phyloP scores from a whole-genome alignment of 2,329 filamentous ascomycete species.

The Fusarium mangiferae region DNA sequence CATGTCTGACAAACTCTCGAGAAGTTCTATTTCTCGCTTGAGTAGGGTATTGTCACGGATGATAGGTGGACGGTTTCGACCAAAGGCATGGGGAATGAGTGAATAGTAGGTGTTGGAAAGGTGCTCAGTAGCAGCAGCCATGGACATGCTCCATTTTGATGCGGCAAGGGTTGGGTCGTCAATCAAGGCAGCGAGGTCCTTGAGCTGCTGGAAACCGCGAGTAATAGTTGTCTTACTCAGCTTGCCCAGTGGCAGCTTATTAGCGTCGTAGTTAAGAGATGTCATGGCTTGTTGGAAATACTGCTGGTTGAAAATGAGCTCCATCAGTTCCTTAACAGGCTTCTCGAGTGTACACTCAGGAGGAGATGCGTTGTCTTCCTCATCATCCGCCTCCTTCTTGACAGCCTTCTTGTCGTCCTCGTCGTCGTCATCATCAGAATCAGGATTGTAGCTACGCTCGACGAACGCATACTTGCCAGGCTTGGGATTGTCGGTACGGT shows the following conservation, averaged over 20 bases:
- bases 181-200: conserved; percentile 77
- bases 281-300: conserved; percentile 76
- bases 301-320: conserved; percentile 83
- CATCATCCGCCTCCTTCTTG: conserved; percentile 52
- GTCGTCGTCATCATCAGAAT: conserved; percentile 67
- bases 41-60: conserved; percentile 67
- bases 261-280: conserved; percentile 75
- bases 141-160: conserved; percentile 53
- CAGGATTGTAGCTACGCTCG: conserved; percentile 79
- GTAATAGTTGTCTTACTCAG: conserved; percentile 82
- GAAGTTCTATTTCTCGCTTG: conserved; percentile 80
- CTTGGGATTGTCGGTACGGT: conserved; percentile 66
- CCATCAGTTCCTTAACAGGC: conserved; percentile 75
- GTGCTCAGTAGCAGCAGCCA: conserved; percentile 61
- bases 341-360: conserved; percentile 67
- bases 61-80: conserved; percentile 76
- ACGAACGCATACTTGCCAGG: conserved; percentile 81
- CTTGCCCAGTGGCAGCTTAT: conserved; percentile 86
- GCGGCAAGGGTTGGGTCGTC: conserved; percentile 60
- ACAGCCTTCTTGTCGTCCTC: conserved; percentile 45
- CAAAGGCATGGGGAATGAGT: conserved; percentile 83
- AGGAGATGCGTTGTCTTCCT: conserved; percentile 47
- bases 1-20: conserved; percentile 87
- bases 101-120: conserved; percentile 85
- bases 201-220: conserved; percentile 79